Percentiles rank a stretch among this genome's conserved stretches.
These are phyloP conservation scores for Scheffersomyces segobiensis DNA, from an alignment of 1,139 yeast genomes.

Conservation along the genomic window DNA sequence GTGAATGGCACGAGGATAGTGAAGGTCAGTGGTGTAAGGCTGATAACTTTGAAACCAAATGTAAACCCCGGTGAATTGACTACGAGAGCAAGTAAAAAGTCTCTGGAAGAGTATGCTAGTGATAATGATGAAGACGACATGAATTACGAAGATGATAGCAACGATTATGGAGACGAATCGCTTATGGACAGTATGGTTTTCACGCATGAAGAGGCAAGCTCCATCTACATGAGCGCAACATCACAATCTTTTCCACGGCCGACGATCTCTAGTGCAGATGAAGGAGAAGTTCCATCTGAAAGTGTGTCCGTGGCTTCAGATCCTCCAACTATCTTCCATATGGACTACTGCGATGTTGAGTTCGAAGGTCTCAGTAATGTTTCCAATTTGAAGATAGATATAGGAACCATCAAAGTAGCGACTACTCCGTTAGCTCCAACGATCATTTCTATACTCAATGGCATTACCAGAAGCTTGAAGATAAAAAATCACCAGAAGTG, in stretches of 20 bases:
- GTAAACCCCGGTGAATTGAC: slow-evolving; percentile 30
- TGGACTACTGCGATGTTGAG: slow-evolving; percentile 39
- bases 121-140: slow-evolving; percentile 21
- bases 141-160: slow-evolving; percentile 18
- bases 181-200: slow-evolving; percentile 64
- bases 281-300: slow-evolving; percentile 1
- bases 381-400: slow-evolving; percentile 45
- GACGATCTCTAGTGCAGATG: slow-evolving; percentile 2
- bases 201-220: slow-evolving; percentile 68
- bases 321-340: slow-evolving; percentile 22
- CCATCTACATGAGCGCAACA: slow-evolving; percentile 83
- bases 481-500: slow-evolving; percentile 32
- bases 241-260: slow-evolving; percentile 39
- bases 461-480: slow-evolving; percentile 33
- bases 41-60: slow-evolving; percentile 39
- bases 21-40: slow-evolving; percentile 35
- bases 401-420: slow-evolving; percentile 50
- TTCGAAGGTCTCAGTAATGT: slow-evolving; percentile 55
- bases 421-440: slow-evolving; percentile 38
- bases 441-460: slow-evolving; percentile 28
- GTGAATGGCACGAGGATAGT: slow-evolving; percentile 50
- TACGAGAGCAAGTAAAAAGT: slow-evolving; percentile 9
- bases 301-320: slow-evolving; percentile 6
- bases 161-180: slow-evolving; percentile 40
- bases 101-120: slow-evolving; percentile 10